Evolutionary conservation across 495 filamentous ascomycete species (phyloP).

Genomic region (Xeromyces bisporus): DNA sequence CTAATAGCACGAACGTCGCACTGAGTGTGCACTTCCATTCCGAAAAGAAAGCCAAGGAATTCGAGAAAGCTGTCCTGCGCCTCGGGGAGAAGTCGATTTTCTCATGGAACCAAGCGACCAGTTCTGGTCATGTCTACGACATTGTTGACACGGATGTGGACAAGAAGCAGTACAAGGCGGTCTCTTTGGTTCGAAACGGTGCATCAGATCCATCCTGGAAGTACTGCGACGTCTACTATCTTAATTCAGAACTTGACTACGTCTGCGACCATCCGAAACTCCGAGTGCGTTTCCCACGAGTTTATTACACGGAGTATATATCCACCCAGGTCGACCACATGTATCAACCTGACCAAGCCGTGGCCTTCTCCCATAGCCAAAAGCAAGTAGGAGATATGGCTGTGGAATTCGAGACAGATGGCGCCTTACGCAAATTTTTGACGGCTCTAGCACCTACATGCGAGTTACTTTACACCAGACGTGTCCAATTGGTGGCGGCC

Average conservation of each 20-base stretch:
- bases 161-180: no score
- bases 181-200: constrained; percentile 12
- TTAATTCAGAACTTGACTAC: constrained; percentile 21
- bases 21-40: no score
- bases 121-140: no score
- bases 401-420: constrained; percentile 14
- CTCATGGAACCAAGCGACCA: no score
- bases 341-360: constrained; percentile 12
- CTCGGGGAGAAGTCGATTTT: no score
- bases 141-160: no score
- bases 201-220: constrained; percentile 17
- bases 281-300: constrained; percentile 14
- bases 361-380: constrained; percentile 22
- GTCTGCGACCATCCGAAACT: constrained; percentile 11
- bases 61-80: no score
- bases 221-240: constrained; percentile 16
- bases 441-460: constrained; percentile 15
- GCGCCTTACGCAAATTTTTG: constrained; percentile 13
- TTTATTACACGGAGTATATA: constrained; percentile 21
- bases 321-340: constrained; percentile 22
- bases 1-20: no score
- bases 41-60: no score
- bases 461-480: constrained; percentile 19
- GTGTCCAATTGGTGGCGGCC: constrained; percentile 14
- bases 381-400: constrained; percentile 10